Evolutionary conservation across 2,329 filamentous ascomycete genomes (phyloP).

Genomic region (Cladosporium sp.): DNA sequence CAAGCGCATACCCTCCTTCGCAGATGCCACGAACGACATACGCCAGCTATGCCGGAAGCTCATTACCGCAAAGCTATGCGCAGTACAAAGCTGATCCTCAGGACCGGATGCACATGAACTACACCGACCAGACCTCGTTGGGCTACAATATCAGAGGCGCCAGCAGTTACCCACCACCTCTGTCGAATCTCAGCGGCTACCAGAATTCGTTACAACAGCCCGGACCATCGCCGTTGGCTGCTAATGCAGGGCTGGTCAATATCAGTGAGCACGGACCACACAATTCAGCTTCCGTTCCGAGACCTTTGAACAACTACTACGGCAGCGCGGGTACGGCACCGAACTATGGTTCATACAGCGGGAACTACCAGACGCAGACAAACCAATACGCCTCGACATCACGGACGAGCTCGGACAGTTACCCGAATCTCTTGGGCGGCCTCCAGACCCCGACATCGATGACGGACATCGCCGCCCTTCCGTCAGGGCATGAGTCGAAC

Average conservation of each 20-base stretch:
- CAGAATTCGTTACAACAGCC: constrained; percentile 13
- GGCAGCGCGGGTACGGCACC: constrained; percentile 5
- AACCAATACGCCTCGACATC: constrained; percentile 7
- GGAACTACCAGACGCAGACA: constrained; percentile 4
- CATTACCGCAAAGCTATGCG: constrained; percentile 1
- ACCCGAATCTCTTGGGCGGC: constrained; percentile 7
- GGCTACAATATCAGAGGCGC: constrained; percentile 12
- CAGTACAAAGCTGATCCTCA: constrained; percentile 9
- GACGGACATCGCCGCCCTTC: constrained; percentile 8
- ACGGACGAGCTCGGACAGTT: constrained; percentile 11
- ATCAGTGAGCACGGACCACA: constrained; percentile 12
- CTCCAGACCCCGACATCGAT: constrained; percentile 13
- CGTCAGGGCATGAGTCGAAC: constrained; percentile 10
- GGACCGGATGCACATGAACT: constrained; percentile 5
- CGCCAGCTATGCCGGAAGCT: constrained; percentile 1
- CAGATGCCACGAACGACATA: constrained; percentile 10
- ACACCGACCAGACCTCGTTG: constrained; percentile 1
- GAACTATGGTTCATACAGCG: constrained; percentile 13
- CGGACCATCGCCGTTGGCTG: constrained; percentile 10
- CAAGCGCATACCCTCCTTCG: constrained; percentile 3
- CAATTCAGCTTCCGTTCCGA: constrained; percentile 6
- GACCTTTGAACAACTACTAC: constrained; percentile 13
- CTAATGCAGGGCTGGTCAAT: constrained; percentile 10
- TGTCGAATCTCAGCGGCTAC: constrained; percentile 4
- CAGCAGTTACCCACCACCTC: constrained; percentile 7